Conservation (phyloP, 306 rosid genomes). For the Lablab purpureus region DNA sequence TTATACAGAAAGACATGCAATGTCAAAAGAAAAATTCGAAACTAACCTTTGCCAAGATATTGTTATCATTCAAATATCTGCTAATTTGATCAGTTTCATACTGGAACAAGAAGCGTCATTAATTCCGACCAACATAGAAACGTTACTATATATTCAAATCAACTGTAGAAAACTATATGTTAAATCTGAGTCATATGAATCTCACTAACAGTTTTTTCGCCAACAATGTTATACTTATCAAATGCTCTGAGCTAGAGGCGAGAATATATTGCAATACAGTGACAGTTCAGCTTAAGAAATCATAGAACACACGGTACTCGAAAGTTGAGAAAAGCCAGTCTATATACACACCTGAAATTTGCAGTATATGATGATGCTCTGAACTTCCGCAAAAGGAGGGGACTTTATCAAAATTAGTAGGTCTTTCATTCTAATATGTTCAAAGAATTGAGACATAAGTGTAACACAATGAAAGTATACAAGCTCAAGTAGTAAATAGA, state of each 20-base stretch:
- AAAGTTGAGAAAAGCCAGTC: constrained; percentile 34
- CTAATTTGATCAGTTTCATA: constrained; percentile 77
- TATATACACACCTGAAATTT: constrained; percentile 83
- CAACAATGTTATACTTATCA: constrained; percentile 30
- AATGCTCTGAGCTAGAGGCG: constrained; percentile 31
- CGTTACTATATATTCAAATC: constrained; percentile 27
- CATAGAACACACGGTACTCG: constrained; percentile 26
- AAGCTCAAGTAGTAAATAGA: constrained; percentile 21
- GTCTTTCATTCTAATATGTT: constrained; percentile 76
- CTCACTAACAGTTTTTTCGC: constrained; percentile 22
- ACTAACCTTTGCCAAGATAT: constrained; percentile 83
- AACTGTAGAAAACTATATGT: constrained; percentile 30
- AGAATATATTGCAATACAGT: constrained; percentile 31
- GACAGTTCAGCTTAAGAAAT: constrained; percentile 15
- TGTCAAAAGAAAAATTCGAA: constrained; percentile 43
- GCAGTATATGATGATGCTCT: constrained; percentile 92
- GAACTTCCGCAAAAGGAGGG: constrained; percentile 72
- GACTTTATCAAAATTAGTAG: constrained; percentile 75
- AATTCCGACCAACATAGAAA: constrained; percentile 20
- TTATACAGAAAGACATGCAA: constrained; percentile 30
- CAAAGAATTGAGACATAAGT: constrained; percentile 25
- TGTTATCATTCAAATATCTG: constrained; percentile 76
- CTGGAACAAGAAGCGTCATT: constrained; percentile 61
- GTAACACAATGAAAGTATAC: constrained; percentile 26
- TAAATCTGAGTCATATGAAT: constrained; percentile 34